Percentiles rank a stretch among this genome's conserved stretches.
These are phyloP conservation scores for Mycena indigotica DNA, from an alignment of 768 basidiomycete genomes.

Conservation along the genomic window DNA sequence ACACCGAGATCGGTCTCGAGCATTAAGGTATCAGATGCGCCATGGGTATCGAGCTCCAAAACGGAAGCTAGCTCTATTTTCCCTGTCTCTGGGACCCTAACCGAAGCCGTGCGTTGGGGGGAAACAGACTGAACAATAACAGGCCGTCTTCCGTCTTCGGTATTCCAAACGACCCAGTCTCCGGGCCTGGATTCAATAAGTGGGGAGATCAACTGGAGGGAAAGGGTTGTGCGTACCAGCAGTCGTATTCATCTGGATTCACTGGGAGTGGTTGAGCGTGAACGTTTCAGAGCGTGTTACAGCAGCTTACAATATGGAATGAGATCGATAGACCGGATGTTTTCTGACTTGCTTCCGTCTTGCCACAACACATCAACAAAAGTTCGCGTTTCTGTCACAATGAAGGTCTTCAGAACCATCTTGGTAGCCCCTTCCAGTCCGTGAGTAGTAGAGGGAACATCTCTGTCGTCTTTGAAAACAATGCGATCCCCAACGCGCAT, in stretches of 20 bases:
- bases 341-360: conserved; percentile 73
- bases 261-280: neutral
- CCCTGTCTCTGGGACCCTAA: conserved; percentile 59
- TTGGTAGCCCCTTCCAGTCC: conserved; percentile 49
- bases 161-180: conserved; percentile 84
- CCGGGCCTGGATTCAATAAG: conserved; percentile 66
- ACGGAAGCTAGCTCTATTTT: conserved; percentile 71
- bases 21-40: conserved; percentile 54
- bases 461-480: conserved; percentile 50
- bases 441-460: conserved; percentile 61
- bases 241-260: conserved; percentile 90
- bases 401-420: conserved; percentile 53
- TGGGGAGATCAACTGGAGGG: neutral
- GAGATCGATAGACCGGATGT: conserved; percentile 59
- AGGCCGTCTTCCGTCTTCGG: conserved; percentile 63
- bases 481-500: conserved; percentile 78
- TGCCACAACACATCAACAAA: conserved; percentile 82
- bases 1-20: conserved; percentile 67
- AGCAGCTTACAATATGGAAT: conserved; percentile 64
- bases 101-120: conserved; percentile 65
- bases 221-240: conserved; percentile 57
- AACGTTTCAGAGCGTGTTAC: no score
- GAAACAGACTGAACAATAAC: conserved; percentile 82
- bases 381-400: conserved; percentile 74
- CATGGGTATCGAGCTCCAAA: conserved; percentile 88